Conservation (phyloP, 2,329 filamentous ascomycete genomes). For the Curvularia verruculosa region DNA sequence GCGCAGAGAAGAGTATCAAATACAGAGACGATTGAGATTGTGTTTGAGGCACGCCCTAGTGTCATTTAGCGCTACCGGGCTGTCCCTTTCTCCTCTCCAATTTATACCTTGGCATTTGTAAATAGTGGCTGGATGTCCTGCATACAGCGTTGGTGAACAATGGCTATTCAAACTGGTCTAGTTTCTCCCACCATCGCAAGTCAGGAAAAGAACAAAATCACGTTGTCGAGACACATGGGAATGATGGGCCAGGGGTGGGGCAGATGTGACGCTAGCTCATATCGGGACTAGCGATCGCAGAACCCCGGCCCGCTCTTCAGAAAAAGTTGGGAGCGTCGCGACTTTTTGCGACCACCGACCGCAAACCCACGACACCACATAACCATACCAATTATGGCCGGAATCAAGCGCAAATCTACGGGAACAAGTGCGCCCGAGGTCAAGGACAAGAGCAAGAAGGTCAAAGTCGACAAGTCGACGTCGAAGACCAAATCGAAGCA, state of each 20-base stretch:
- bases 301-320: constrained; percentile 27
- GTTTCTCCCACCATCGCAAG: neutral
- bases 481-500: constrained; percentile 37
- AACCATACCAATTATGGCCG: constrained; percentile 35
- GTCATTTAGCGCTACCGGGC: neutral
- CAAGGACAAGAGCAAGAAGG: constrained; percentile 48
- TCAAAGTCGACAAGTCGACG: constrained; percentile 42
- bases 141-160: neutral
- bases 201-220: neutral
- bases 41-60: neutral
- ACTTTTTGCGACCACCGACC: constrained; percentile 19
- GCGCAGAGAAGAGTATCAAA: neutral
- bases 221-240: neutral
- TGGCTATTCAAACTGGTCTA: neutral
- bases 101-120: neutral
- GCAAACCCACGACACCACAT: constrained; percentile 13
- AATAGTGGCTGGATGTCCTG: neutral
- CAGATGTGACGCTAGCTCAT: constrained; percentile 1
- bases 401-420: constrained; percentile 44
- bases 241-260: neutral
- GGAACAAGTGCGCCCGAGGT: constrained; percentile 24
- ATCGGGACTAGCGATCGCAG: constrained; percentile 4
- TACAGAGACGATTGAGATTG: neutral
- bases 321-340: constrained; percentile 36
- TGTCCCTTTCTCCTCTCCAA: neutral